Evolutionary conservation across 1,284 basidiomycete genomes (phyloP).

Genomic region (Moesziomyces antarcticus): DNA sequence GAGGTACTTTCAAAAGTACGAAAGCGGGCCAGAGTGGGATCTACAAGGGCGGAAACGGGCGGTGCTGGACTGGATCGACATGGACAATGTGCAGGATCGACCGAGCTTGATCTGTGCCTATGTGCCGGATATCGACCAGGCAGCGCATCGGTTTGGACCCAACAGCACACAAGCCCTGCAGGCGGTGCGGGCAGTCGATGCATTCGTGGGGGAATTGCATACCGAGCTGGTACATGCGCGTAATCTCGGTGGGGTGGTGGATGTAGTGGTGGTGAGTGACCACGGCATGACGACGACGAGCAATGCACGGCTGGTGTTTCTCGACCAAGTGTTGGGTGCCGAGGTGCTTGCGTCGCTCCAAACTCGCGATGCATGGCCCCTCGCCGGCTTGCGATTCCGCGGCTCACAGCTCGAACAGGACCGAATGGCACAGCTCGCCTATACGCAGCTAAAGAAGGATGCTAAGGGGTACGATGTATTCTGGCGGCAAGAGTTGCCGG

Average conservation of each 20-base stretch:
- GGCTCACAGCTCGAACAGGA: slow-evolving; percentile 1
- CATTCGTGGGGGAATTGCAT: slow-evolving; percentile 78
- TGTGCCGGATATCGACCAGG: slow-evolving; percentile 72
- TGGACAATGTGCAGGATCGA: slow-evolving; percentile 19
- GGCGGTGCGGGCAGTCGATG: slow-evolving; percentile 78
- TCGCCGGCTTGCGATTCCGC: slow-evolving; percentile 28
- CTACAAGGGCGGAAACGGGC: slow-evolving; percentile 13
- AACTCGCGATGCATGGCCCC: slow-evolving; percentile 76
- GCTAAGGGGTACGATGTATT: slow-evolving; percentile 18
- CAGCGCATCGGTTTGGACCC: slow-evolving; percentile 81
- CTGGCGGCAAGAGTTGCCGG: slow-evolving; percentile 15
- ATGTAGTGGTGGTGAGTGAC: slow-evolving; percentile 89
- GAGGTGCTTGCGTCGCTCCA: slow-evolving; percentile 75
- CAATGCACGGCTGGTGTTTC: slow-evolving; percentile 78
- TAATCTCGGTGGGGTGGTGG: slow-evolving; percentile 83
- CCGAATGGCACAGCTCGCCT: neutral
- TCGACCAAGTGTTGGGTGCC: slow-evolving; percentile 83
- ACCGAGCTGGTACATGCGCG: slow-evolving; percentile 74
- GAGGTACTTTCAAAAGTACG: slow-evolving; percentile 52
- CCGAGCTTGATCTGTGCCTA: slow-evolving; percentile 70
- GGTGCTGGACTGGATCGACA: slow-evolving; percentile 47
- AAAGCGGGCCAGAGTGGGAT: slow-evolving; percentile 35
- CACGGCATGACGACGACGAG: slow-evolving; percentile 92
- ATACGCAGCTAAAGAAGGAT: neutral
- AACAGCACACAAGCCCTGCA: slow-evolving; percentile 67